Conservation (phyloP, 1,139 yeast species). For the Nadsonia starkeyi-henricii region DNA sequence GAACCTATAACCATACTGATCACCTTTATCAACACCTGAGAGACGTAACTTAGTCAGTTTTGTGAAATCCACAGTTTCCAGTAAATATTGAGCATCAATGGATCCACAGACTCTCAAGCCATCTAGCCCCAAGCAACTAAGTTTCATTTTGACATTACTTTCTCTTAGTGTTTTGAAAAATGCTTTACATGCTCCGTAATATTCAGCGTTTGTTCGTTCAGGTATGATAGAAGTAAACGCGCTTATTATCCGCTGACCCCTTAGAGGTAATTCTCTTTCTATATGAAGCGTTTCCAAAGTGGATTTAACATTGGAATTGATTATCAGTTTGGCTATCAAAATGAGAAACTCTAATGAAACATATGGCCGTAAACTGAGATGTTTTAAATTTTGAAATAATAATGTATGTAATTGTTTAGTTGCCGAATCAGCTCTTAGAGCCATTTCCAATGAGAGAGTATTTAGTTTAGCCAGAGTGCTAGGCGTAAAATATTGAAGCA, state of each 20-base stretch:
- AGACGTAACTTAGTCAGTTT: background rate
- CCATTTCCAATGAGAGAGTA: slow-evolving; percentile 12
- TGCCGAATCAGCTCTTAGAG: slow-evolving; percentile 10
- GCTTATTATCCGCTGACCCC: background rate
- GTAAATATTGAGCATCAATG: background rate
- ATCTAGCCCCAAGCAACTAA: background rate
- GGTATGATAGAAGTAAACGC: background rate
- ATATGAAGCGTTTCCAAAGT: background rate
- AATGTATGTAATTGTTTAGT: slow-evolving; percentile 8
- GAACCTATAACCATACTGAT: background rate
- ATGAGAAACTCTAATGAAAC: slow-evolving; percentile 9
- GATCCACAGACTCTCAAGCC: background rate
- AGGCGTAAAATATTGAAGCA: slow-evolving; percentile 8
- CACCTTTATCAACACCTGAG: background rate
- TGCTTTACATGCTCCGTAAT: background rate
- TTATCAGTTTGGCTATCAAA: slow-evolving; percentile 11
- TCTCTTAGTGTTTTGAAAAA: background rate
- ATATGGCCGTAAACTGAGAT: slow-evolving; percentile 13
- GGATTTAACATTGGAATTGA: slow-evolving; percentile 8
- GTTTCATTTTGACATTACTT: background rate
- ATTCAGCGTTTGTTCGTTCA: background rate
- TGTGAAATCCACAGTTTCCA: background rate
- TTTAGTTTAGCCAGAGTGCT: slow-evolving; percentile 6
- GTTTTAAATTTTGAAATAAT: slow-evolving; percentile 10
- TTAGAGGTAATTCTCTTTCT: background rate